These are phyloP conservation scores for Tuber umbilicatum DNA, from an alignment of 495 filamentous ascomycete genomes.

Conservation along the genomic window DNA sequence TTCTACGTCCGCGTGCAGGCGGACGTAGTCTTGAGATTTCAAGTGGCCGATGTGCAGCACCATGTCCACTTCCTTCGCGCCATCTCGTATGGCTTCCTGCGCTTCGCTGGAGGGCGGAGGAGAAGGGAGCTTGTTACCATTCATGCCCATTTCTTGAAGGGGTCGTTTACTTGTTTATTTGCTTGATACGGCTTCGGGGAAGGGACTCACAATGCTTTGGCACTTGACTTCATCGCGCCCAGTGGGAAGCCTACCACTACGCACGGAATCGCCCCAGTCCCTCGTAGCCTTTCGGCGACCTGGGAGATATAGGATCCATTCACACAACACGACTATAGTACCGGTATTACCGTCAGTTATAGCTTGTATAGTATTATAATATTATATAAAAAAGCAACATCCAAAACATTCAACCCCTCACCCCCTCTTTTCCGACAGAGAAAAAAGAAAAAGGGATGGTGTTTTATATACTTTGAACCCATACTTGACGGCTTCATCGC, in stretches of 20 bases:
- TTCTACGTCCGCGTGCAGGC: constrained; percentile 54
- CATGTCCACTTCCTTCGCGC: constrained; percentile 62
- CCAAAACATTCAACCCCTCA: not conserved
- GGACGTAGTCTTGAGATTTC: constrained; percentile 48
- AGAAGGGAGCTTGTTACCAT: not conserved
- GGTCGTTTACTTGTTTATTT: constrained; percentile 17
- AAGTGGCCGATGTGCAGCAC: constrained; percentile 57
- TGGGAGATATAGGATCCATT: constrained; percentile 47
- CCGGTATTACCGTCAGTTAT: not conserved
- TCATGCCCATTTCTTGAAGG: not conserved
- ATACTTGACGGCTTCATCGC: constrained; percentile 54
- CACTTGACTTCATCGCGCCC: constrained; percentile 51
- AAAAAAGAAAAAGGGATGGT: constrained; percentile 15
- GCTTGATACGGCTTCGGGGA: not conserved
- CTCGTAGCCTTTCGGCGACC: constrained; percentile 51
- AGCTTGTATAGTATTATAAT: not conserved
- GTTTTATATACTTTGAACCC: constrained; percentile 51
- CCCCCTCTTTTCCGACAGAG: constrained; percentile 13
- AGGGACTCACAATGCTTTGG: constrained; percentile 49
- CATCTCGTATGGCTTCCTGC: constrained; percentile 50
- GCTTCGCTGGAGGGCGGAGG: constrained; percentile 47
- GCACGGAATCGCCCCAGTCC: constrained; percentile 50
- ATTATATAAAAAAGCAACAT: not conserved
- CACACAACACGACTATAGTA: constrained; percentile 38
- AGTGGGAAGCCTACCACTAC: constrained; percentile 65